These are phyloP conservation scores for Ophiocordyceps camponoti-floridani DNA, from an alignment of 2,329 filamentous ascomycete genomes.

Conservation along the genomic window DNA sequence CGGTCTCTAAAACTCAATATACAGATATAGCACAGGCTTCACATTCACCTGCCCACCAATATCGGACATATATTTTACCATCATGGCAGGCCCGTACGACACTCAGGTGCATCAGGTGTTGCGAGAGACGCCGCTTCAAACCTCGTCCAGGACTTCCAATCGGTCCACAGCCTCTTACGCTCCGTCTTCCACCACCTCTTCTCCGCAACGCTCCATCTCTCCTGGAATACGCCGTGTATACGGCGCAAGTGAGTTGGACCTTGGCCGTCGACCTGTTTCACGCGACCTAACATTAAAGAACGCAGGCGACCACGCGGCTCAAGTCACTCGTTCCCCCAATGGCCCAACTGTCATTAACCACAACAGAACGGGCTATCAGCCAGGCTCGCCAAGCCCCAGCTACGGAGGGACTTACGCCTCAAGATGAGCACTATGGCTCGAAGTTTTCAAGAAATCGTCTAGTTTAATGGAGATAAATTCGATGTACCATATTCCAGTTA, in stretches of 20 bases:
- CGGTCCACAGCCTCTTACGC: constrained; percentile 7
- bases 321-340: constrained; percentile 7
- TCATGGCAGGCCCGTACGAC: constrained; percentile 9
- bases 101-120: constrained; percentile 16
- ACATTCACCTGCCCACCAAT: neutral
- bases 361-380: constrained; percentile 12
- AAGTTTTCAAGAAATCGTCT: too few species aligned
- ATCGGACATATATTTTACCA: neutral
- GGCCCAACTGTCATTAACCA: constrained; percentile 15
- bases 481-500: too few species aligned
- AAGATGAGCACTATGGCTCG: neutral
- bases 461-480: too few species aligned
- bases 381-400: constrained; percentile 11
- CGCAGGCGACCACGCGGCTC: constrained; percentile 9
- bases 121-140: constrained; percentile 10
- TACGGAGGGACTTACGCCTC: constrained; percentile 9
- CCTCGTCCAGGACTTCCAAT: constrained; percentile 6
- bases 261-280: neutral
- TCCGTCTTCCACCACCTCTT: constrained; percentile 2
- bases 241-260: constrained; percentile 10
- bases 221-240: constrained; percentile 13
- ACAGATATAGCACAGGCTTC: neutral
- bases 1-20: neutral
- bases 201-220: constrained; percentile 11
- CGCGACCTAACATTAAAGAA: neutral